Base-by-base conservation (phyloP, 495 filamentous ascomycete genomes). In the Neurospora sp. region DNA sequence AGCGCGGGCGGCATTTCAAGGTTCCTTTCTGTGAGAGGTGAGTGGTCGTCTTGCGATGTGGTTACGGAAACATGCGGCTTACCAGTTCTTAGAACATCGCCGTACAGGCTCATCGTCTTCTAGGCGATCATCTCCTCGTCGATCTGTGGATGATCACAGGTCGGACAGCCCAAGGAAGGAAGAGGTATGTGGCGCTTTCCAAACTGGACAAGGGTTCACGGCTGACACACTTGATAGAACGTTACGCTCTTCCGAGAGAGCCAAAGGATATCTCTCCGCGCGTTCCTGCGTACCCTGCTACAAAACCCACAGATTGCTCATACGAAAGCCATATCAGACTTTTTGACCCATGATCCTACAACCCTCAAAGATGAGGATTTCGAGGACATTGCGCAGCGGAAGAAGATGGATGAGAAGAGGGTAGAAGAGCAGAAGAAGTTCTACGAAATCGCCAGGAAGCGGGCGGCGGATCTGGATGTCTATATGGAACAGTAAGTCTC, bases 401-500 rank as follows among this genome's bases (percentile, higher is more conserved):
- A 94, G 77, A 88, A 86, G 4, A 92, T 96, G 85, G 96, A 99
- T 79, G 89, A 92, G 76, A 90, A 93, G 75, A 87, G 96, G 37
- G 87, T 98, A 35, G 92, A 96, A 77, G 96, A 99, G 81, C 96
- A 98, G 80, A 91, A 88, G 80, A 87, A 87, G 70, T 99, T 99
- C 81, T 99, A 97, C 83, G 94, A 99, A 78, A 93, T 99, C 79
- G 96, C 96, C 3, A 85, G 93, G 73, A 89, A 94, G 80, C 91
- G 96, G 70, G 96, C 96, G 16, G 90, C 91, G 4, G 96, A 98
- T 77, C 82, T 99, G 69, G 96, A 99, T 83, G 92, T 97, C 9
- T 98, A 98, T 79, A 99, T 99, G 96, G 96, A 99, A 82, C 82
- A 96, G 90, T 95, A 87, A 79, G 91, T 86, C 22, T n/a, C 12